Evolutionary conservation across 2,329 filamentous ascomycete species (phyloP), one percentile per base, ranked within the genome.

Genomic region (Passalora sequoiae): DNA sequence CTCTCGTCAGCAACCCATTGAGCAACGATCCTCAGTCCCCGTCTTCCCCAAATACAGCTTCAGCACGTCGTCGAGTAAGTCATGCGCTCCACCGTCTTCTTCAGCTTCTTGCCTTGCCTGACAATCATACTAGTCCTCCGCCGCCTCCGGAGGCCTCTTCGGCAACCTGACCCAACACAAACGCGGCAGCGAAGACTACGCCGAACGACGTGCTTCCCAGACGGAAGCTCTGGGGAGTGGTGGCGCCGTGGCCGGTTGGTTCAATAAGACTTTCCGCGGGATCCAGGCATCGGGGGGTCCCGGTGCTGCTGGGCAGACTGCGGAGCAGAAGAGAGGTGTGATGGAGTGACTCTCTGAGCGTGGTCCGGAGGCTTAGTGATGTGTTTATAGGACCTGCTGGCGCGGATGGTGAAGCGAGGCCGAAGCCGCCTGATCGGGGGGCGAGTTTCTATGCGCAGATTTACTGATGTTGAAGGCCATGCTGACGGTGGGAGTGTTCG

Each of bases 101-200:
- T 12, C 17, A 22, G 8, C 7, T 29, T n/a, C 16, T 33, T 5
- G 24, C 22, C 24, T 27, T 8, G 25, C 15, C 16, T 33, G 4
- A 30, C 22, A 19, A 4, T 16, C 3, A 22, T 24, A 9, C 8
- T 31, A 58, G 54, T 57, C 55, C 3, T 57, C 55, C 15, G 51
- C 47, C 38, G 50, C 44, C 35, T 60, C 31, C 47, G 8, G 47
- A 39, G 45, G 49, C 41, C 43, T 59, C 20, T 63, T 63, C 48
- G 44, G 40, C 24, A 61, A 55, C 37, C 51, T 63, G 19, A 47
- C 49, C 7, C 45, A 52, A 9, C 48, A 51, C 31, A 62, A 63
- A 44, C 53, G 60, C 4, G 60, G 60, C 12, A 61, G 59, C 42
- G 46, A 62, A 43, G 60, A 61, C 44, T 62, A 62, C 39, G 54